Percentiles rank a stretch among this genome's conserved stretches.
Conservation (phyloP, 225 moss, liverwort and hornwort genomes). For the Climacium dendroides region DNA sequence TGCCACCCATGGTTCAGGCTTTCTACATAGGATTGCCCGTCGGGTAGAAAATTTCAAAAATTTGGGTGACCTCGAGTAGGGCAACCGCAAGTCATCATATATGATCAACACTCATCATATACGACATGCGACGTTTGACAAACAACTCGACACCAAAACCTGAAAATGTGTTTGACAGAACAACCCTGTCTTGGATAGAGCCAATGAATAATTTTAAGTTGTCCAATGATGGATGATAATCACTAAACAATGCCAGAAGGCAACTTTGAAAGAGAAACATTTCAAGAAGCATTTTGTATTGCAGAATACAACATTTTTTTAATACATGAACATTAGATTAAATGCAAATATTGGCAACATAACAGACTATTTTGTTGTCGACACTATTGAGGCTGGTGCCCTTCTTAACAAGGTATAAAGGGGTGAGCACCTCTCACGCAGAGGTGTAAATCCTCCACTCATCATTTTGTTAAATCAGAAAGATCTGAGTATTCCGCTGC, state of each 20-base stretch:
- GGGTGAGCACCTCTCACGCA: conserved; percentile 13
- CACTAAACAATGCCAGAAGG: not conserved
- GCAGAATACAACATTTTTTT: not conserved
- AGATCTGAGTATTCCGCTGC: not conserved
- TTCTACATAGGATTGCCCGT: too few relatives aligned
- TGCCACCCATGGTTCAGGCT: too few relatives aligned
- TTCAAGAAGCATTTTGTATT: too few relatives aligned
- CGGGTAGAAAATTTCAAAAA: too few relatives aligned
- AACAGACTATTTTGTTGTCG: not conserved
- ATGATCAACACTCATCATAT: too few relatives aligned
- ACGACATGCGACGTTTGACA: too few relatives aligned
- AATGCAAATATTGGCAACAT: not conserved
- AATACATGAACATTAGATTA: not conserved
- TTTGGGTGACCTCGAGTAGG: too few relatives aligned
- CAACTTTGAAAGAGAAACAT: not conserved
- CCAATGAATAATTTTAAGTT: too few relatives aligned
- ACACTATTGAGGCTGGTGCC: not conserved
- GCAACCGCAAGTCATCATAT: too few relatives aligned
- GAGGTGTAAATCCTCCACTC: conserved; percentile 14
- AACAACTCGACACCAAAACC: too few relatives aligned
- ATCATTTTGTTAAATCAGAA: conserved; percentile 4
- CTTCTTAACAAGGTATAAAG: conserved; percentile 16
- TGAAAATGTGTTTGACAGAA: too few relatives aligned
- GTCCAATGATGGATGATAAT: not conserved
- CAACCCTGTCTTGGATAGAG: too few relatives aligned